phyloP scores from a whole-genome alignment of 768 basidiomycete genomes.

The Hortiboletus campestris region DNA sequence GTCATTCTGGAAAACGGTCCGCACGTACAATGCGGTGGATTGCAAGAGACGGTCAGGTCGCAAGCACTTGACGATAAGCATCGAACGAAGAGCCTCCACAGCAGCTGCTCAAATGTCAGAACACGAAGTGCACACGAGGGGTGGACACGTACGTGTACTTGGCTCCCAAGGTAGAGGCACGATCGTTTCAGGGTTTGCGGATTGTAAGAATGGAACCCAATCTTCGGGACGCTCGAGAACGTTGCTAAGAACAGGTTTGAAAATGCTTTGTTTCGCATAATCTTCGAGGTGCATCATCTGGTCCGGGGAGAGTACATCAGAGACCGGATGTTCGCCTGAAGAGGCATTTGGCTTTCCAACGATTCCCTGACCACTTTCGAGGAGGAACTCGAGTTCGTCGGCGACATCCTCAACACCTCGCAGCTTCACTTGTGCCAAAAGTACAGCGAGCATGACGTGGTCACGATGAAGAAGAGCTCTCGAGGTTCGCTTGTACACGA shows the following conservation, averaged over 20 bases:
- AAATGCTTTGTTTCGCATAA: slow-evolving; percentile 70
- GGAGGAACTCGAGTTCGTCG: slow-evolving; percentile 88
- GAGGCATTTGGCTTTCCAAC: slow-evolving; percentile 36
- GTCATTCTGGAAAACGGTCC: slow-evolving; percentile 74
- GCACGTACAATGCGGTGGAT: slow-evolving; percentile 73
- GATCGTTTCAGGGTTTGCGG: slow-evolving; percentile 59
- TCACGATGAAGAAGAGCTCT: slow-evolving; percentile 88
- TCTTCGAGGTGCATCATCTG: slow-evolving; percentile 66
- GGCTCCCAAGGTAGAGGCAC: slow-evolving; percentile 82
- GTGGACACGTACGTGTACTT: slow-evolving; percentile 61
- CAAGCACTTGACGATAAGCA: slow-evolving; percentile 85
- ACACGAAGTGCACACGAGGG: neutral
- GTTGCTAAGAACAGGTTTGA: slow-evolving; percentile 71
- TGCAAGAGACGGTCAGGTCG: slow-evolving; percentile 90
- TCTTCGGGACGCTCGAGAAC: slow-evolving; percentile 57
- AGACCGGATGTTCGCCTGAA: slow-evolving; percentile 36
- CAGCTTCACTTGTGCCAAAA: slow-evolving; percentile 86
- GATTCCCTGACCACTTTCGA: slow-evolving; percentile 79
- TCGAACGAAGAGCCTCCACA: slow-evolving; percentile 68
- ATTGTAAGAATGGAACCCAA: slow-evolving; percentile 73
- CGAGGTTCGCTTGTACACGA: slow-evolving; percentile 86
- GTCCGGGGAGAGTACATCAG: slow-evolving; percentile 57
- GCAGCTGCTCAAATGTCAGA: slow-evolving; percentile 47
- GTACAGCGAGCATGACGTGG: slow-evolving; percentile 85
- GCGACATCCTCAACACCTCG: slow-evolving; percentile 74